Conservation (phyloP, 192 early-diverging fungal species). For the Pilaira anomala region DNA sequence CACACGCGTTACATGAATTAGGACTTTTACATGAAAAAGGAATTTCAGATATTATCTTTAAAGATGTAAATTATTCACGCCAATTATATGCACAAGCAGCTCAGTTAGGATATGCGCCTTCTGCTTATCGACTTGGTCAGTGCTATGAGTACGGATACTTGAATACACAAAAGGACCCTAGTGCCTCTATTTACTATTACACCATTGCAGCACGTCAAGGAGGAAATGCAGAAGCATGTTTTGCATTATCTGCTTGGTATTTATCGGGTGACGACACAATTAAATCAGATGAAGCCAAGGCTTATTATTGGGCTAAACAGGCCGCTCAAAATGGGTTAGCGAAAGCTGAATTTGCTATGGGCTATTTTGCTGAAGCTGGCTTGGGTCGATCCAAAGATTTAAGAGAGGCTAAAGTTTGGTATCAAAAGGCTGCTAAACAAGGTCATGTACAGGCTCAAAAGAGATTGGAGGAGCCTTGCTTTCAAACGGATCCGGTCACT, state of each 20-base stretch:
- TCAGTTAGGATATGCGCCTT: constrained; percentile 9
- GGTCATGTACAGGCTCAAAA: constrained; percentile 51
- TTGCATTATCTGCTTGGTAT: constrained; percentile 10
- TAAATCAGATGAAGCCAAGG: constrained; percentile 17
- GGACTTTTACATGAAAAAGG: constrained; percentile 55
- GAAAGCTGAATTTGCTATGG: constrained; percentile 61
- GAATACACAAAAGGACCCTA: neutral
- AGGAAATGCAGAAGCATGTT: constrained; percentile 44
- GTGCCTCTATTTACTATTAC: constrained; percentile 10
- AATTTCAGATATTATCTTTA: constrained; percentile 27
- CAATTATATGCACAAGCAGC: constrained; percentile 10
- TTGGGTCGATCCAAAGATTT: constrained; percentile 35
- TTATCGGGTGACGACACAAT: neutral
- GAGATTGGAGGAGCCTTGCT: constrained; percentile 23
- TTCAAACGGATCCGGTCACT: too few species aligned
- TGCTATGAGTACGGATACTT: constrained; percentile 9
- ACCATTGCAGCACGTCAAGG: constrained; percentile 28
- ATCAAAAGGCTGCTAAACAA: constrained; percentile 58
- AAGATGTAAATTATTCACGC: neutral
- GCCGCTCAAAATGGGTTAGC: constrained; percentile 53
- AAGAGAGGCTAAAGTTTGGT: constrained; percentile 43
- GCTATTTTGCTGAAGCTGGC: constrained; percentile 59
- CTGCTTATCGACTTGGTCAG: constrained; percentile 16
- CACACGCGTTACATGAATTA: constrained; percentile 59
- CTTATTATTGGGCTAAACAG: constrained; percentile 51